Evolutionary conservation across 345 rosid species (phyloP).

Genomic region (sweet orange (Citrus sinensis)): DNA sequence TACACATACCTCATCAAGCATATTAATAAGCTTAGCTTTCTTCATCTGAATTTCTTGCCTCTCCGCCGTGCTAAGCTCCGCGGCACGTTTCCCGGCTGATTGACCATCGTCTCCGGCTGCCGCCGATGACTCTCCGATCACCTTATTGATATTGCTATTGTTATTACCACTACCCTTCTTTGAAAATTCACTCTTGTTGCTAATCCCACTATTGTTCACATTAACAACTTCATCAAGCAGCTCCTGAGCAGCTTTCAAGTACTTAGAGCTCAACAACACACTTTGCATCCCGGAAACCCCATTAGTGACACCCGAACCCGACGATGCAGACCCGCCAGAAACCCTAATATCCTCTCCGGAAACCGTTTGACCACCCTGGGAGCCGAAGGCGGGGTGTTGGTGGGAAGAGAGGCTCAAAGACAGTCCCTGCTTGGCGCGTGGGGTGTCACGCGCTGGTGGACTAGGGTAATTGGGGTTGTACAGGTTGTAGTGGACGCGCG

Average conservation of each 20-base stretch:
- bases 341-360: constrained; percentile 50
- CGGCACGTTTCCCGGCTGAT: constrained; percentile 42
- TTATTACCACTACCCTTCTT: constrained; percentile 43
- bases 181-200: constrained; percentile 27
- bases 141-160: constrained; percentile 26
- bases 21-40: constrained; percentile 82
- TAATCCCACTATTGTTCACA: constrained; percentile 43
- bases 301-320: constrained; percentile 75
- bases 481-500: constrained; percentile 72
- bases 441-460: constrained; percentile 49
- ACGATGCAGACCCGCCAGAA: constrained; percentile 54
- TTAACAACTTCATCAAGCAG: constrained; percentile 90
- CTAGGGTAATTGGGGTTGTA: constrained; percentile 58
- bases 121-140: constrained; percentile 51
- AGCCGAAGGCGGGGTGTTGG: constrained; percentile 58
- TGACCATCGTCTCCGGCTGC: constrained; percentile 49
- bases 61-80: constrained; percentile 75
- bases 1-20: constrained; percentile 83
- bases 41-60: constrained; percentile 98
- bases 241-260: constrained; percentile 92
- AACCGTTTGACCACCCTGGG: constrained; percentile 40
- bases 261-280: constrained; percentile 77
- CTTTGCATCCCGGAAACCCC: constrained; percentile 63
- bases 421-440: constrained; percentile 80
- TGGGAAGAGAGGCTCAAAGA: constrained; percentile 88